These are phyloP conservation scores for Plasmodium coatneyi DNA, from an alignment of 169 alveolate species.

Conservation along the genomic window DNA sequence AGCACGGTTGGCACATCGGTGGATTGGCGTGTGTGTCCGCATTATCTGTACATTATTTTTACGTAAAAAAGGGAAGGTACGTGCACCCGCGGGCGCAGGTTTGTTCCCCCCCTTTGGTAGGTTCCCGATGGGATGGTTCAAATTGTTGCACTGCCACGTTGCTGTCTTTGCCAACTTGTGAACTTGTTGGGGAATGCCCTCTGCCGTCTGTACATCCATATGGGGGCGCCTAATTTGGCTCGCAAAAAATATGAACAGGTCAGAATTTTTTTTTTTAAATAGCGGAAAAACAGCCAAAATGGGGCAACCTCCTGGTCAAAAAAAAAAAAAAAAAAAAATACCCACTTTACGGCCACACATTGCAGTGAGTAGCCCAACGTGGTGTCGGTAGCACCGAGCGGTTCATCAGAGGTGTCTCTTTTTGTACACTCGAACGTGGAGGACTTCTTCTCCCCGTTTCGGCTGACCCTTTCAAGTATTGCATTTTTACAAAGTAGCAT, in stretches of 20 bases:
- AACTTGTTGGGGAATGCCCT: neutral
- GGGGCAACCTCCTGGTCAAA: neutral
- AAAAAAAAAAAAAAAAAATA: neutral
- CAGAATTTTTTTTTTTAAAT: constrained; percentile 8
- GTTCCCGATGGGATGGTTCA: neutral
- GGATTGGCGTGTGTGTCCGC: neutral
- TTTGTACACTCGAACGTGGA: neutral
- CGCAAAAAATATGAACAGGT: constrained; percentile 6
- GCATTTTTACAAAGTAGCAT: neutral
- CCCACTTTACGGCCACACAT: neutral
- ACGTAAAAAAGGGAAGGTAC: neutral
- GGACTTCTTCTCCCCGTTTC: neutral
- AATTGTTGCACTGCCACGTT: neutral
- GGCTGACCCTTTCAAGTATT: neutral
- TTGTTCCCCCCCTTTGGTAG: neutral
- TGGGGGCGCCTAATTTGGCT: too few relatives aligned
- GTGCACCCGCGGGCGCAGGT: neutral
- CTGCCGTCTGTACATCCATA: neutral
- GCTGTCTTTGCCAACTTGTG: neutral
- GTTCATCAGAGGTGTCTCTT: neutral
- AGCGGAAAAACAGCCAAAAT: constrained; percentile 1
- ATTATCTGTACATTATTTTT: neutral
- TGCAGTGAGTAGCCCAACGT: neutral
- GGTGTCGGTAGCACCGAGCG: neutral
- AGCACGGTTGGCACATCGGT: neutral